These are phyloP conservation scores for Fusarium subglutinans DNA, from an alignment of 2,329 filamentous ascomycete genomes.

Conservation along the genomic window DNA sequence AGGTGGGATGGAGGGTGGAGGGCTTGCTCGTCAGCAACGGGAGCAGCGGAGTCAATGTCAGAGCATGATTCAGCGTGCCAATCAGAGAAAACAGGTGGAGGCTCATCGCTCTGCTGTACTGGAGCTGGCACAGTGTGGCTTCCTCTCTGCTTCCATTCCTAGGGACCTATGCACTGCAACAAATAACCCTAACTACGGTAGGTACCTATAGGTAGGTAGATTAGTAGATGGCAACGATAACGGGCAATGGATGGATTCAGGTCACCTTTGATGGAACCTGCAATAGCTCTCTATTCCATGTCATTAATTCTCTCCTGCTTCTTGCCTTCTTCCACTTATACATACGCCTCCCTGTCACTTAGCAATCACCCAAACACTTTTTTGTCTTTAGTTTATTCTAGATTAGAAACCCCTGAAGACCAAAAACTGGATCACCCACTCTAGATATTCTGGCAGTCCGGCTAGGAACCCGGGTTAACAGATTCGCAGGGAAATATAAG, in stretches of 20 bases:
- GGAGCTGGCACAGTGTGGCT: conserved; percentile 27
- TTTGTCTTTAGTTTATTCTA: conserved; percentile 10
- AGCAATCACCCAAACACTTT: conserved; percentile 1
- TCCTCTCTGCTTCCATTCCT: background rate
- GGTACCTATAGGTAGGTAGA: no score
- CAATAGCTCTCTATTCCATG: conserved; percentile 30
- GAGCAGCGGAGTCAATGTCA: conserved; percentile 23
- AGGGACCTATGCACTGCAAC: background rate
- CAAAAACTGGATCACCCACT: conserved; percentile 30
- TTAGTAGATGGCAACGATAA: conserved; percentile 5
- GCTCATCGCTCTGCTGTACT: conserved; percentile 1
- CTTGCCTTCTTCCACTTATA: conserved; percentile 2
- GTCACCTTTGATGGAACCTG: conserved; percentile 10
- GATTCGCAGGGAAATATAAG: conserved; percentile 26
- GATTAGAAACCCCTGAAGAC: conserved; percentile 29
- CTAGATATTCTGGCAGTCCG: conserved; percentile 8
- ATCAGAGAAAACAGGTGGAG: conserved; percentile 16
- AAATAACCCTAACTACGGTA: background rate
- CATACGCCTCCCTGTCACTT: conserved; percentile 12
- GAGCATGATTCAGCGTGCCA: conserved; percentile 17
- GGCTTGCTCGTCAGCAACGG: conserved; percentile 31
- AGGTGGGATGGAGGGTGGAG: conserved; percentile 37
- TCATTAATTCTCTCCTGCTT: conserved; percentile 23
- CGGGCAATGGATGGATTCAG: conserved; percentile 15
- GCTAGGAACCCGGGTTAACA: background rate